A percentile compares a stretch with the other conserved stretches of the same genome.
Conservation (phyloP, 495 filamentous ascomycete species). For the Aspergillus ostianus region DNA sequence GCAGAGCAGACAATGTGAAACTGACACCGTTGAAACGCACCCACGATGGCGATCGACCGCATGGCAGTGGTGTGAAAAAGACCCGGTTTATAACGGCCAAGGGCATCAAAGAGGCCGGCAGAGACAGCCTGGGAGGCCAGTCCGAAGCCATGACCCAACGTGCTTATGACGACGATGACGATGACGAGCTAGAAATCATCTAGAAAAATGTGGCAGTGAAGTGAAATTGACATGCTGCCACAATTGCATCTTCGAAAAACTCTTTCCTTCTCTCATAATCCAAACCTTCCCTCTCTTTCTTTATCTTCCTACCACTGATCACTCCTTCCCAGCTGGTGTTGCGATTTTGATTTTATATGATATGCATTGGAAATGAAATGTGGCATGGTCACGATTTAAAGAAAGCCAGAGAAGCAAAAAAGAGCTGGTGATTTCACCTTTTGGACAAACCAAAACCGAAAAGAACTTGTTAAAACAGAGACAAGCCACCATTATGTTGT, state of each 20-base stretch:
- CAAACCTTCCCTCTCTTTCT: neutral
- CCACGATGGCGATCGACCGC: constrained; percentile 33
- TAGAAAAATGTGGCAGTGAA: constrained; percentile 19
- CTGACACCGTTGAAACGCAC: constrained; percentile 69
- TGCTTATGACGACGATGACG: constrained; percentile 39
- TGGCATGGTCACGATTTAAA: neutral
- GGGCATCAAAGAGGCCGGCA: constrained; percentile 72
- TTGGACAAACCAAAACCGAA: neutral
- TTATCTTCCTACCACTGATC: neutral
- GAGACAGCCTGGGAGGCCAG: constrained; percentile 65
- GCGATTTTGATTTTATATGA: neutral
- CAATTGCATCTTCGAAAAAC: neutral
- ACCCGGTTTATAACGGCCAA: constrained; percentile 77
- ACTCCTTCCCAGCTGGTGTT: neutral
- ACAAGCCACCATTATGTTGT: neutral
- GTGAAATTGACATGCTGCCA: neutral
- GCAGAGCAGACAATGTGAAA: constrained; percentile 50
- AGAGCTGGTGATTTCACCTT: neutral
- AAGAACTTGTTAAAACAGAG: neutral
- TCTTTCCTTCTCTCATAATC: neutral
- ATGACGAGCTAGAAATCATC: constrained; percentile 56
- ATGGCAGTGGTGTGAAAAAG: constrained; percentile 60
- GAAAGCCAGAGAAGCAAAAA: neutral
- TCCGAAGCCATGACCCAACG: constrained; percentile 30
- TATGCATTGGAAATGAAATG: neutral